Percentiles rank a stretch among this genome's conserved stretches.
phyloP scores from a whole-genome alignment of 176 grass and related monocot genomes.

The Cenchrus fungigraminus region DNA sequence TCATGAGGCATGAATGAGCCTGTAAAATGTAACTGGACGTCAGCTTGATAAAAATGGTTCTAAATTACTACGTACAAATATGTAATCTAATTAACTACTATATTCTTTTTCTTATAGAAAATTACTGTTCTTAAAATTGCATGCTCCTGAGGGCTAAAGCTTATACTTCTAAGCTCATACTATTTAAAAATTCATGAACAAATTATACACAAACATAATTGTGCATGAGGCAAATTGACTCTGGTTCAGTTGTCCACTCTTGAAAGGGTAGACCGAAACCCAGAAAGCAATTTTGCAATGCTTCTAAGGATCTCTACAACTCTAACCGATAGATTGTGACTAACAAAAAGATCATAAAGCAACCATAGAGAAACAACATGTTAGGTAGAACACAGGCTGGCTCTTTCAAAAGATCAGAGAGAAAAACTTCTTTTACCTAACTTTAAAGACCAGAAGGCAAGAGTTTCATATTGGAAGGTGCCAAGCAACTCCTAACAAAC shows the following conservation, averaged over 20 bases:
- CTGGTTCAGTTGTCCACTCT: neutral
- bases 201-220: conserved; percentile 16
- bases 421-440: conserved; percentile 43
- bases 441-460: conserved; percentile 42
- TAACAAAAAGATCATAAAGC: conserved; percentile 46
- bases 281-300: conserved; percentile 22
- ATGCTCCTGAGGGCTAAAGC: conserved; percentile 4
- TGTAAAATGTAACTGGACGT: conserved; percentile 41
- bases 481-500: conserved; percentile 41
- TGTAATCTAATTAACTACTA: neutral
- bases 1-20: conserved; percentile 17
- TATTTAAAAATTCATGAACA: neutral
- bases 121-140: neutral
- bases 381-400: conserved; percentile 42
- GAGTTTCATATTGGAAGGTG: conserved; percentile 44
- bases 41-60: conserved; percentile 19
- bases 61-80: neutral
- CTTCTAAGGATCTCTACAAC: conserved; percentile 39
- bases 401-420: conserved; percentile 38
- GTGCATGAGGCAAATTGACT: conserved; percentile 18
- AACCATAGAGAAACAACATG: conserved; percentile 46
- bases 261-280: conserved; percentile 24
- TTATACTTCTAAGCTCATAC: conserved; percentile 8
- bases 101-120: conserved; percentile 4
- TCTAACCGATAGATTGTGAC: conserved; percentile 40